Percentiles rank a stretch among this genome's conserved stretches.
Evolutionary conservation across 2,329 filamentous ascomycete species (phyloP).

Genomic region (Ceratocystis smalleyi): DNA sequence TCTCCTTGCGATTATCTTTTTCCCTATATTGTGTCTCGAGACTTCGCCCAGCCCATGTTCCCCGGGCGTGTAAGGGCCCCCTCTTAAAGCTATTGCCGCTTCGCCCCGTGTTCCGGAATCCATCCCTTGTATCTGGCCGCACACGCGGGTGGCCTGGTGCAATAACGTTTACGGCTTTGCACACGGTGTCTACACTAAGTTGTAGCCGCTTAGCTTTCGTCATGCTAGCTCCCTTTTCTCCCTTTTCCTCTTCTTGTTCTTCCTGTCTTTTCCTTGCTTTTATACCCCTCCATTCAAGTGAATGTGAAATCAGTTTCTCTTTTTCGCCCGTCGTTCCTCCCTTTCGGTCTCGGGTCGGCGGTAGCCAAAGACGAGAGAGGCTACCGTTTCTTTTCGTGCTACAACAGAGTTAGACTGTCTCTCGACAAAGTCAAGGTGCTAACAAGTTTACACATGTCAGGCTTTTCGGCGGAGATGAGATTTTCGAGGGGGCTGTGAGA

Average conservation of each 20-base stretch:
- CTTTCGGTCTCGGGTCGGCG: not conserved
- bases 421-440: not conserved
- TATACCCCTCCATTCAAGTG: not conserved
- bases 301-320: not conserved
- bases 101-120: not conserved
- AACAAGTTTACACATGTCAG: not conserved
- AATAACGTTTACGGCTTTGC: no score
- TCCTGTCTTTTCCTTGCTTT: not conserved
- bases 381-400: not conserved
- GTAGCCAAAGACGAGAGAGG: not conserved
- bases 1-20: conserved; percentile 14
- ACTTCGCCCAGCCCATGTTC: not conserved
- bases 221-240: not conserved
- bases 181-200: no score
- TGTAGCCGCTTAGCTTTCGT: not conserved
- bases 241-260: not conserved
- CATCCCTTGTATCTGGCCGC: not conserved
- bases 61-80: not conserved
- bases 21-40: not conserved
- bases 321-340: not conserved
- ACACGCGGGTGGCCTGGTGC: not conserved
- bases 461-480: conserved; percentile 12
- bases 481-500: conserved; percentile 10
- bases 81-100: not conserved
- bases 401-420: not conserved